A percentile compares a stretch with the other conserved stretches of the same genome.
phyloP scores from a whole-genome alignment of 2,329 filamentous ascomycete genomes.

The Penicillium sp. region DNA sequence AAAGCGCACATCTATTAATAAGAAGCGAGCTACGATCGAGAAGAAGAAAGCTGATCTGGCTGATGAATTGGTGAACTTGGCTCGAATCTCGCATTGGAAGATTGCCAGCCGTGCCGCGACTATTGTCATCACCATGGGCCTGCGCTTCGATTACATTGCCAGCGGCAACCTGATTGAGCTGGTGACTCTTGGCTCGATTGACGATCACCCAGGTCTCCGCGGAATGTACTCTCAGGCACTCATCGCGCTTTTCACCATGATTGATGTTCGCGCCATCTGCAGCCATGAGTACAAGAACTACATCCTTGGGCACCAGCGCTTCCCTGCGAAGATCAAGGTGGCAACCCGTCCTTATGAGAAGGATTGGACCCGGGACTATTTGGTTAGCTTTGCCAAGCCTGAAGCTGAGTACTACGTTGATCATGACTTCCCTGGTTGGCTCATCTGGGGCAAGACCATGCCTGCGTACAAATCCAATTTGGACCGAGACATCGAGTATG shows the following conservation, averaged over 20 bases:
- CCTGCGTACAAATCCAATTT: conserved; percentile 75
- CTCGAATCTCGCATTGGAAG: conserved; percentile 89
- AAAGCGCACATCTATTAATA: conserved; percentile 71
- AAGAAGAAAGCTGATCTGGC: conserved; percentile 78
- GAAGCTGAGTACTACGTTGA: conserved; percentile 88
- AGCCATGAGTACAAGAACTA: conserved; percentile 86
- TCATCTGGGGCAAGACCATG: conserved; percentile 91
- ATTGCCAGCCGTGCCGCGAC: conserved; percentile 86
- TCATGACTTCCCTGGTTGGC: conserved; percentile 89
- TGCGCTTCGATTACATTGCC: conserved; percentile 87
- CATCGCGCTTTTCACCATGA: conserved; percentile 74
- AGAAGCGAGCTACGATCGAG: conserved; percentile 76
- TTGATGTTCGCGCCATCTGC: conserved; percentile 84
- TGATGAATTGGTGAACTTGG: conserved; percentile 74
- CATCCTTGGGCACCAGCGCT: conserved; percentile 74
- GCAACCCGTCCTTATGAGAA: conserved; percentile 72
- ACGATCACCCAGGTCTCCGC: conserved; percentile 84
- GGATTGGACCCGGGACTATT: conserved; percentile 74
- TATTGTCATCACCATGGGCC: conserved; percentile 84
- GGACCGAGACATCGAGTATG: conserved; percentile 67
- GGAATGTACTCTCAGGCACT: conserved; percentile 80
- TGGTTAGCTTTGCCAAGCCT: conserved; percentile 74
- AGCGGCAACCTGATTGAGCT: conserved; percentile 80
- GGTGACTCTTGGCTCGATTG: conserved; percentile 78
- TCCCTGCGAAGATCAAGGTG: conserved; percentile 74